phyloP scores from a whole-genome alignment of 768 basidiomycete genomes.

The Kwoniella dejecticola region DNA sequence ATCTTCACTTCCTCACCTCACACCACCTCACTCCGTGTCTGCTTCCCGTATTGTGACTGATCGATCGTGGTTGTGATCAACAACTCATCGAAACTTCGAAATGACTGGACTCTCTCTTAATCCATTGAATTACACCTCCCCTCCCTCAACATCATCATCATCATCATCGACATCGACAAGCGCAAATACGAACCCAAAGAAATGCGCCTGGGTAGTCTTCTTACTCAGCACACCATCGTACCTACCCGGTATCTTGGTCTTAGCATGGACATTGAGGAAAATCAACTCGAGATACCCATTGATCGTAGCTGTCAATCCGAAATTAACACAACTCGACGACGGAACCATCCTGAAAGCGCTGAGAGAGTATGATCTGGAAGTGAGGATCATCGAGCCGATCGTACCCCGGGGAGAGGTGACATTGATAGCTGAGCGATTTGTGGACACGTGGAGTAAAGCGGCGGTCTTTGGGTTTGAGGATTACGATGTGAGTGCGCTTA shows the following conservation, averaged over 20 bases:
- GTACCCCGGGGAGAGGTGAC: slow-evolving; percentile 25
- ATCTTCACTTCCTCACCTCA: too few relatives aligned
- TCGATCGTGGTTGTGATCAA: too few relatives aligned
- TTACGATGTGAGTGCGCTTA: slow-evolving; percentile 36
- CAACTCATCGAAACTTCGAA: background rate
- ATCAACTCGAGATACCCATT: slow-evolving; percentile 69
- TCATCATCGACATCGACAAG: background rate
- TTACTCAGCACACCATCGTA: slow-evolving; percentile 86
- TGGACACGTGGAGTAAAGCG: slow-evolving; percentile 67
- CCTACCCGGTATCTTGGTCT: slow-evolving; percentile 81
- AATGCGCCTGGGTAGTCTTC: slow-evolving; percentile 63
- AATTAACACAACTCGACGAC: slow-evolving; percentile 59
- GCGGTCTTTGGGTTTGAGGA: slow-evolving; percentile 52
- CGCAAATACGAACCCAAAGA: background rate
- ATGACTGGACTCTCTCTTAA: slow-evolving; percentile 6
- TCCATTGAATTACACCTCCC: slow-evolving; percentile 3
- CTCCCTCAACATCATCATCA: background rate
- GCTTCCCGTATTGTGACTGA: too few relatives aligned
- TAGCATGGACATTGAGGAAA: slow-evolving; percentile 80
- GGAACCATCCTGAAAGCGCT: slow-evolving; percentile 21
- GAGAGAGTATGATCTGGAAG: slow-evolving; percentile 19
- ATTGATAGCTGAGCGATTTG: slow-evolving; percentile 56
- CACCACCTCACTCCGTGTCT: too few relatives aligned
- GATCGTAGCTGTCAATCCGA: slow-evolving; percentile 71
- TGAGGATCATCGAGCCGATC: slow-evolving; percentile 22